phyloP scores from a whole-genome alignment of 2,329 filamentous ascomycete genomes.

The Apiospora hydei region DNA sequence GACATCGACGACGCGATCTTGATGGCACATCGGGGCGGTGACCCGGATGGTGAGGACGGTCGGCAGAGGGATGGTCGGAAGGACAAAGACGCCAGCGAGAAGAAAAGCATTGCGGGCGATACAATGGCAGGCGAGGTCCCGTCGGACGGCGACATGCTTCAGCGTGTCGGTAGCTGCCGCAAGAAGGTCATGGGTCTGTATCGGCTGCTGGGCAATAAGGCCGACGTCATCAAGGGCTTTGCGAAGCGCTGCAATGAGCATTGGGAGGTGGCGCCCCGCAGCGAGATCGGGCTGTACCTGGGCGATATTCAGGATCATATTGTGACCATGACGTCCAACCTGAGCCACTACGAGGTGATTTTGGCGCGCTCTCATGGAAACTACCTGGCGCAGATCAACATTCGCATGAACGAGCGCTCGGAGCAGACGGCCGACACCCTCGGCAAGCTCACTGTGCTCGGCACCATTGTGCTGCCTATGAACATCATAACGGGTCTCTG shows the following conservation, averaged over 20 bases:
- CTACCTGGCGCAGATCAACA: constrained; percentile 99
- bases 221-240: constrained; percentile 98
- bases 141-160: constrained; percentile 80
- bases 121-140: constrained; percentile 49
- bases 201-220: constrained; percentile 92
- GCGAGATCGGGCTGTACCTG: constrained; percentile 95
- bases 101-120: constrained; percentile 53
- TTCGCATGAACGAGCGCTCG: constrained; percentile 97
- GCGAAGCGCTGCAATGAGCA: constrained; percentile 98
- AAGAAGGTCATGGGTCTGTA: constrained; percentile 98
- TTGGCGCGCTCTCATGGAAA: constrained; percentile 91
- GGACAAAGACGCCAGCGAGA: constrained; percentile 45
- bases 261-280: constrained; percentile 93
- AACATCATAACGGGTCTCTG: constrained; percentile 98
- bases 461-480: constrained; percentile 97
- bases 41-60: constrained; percentile 43
- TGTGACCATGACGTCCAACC: constrained; percentile 96
- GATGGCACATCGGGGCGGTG: constrained; percentile 71
- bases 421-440: constrained; percentile 96
- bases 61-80: neutral
- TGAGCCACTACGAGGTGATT: constrained; percentile 95
- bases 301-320: constrained; percentile 99
- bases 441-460: constrained; percentile 91
- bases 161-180: constrained; percentile 89
- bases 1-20: constrained; percentile 95